phyloP scores from a whole-genome alignment of 768 basidiomycete genomes.

The Chalciporus sphaerocephalus region DNA sequence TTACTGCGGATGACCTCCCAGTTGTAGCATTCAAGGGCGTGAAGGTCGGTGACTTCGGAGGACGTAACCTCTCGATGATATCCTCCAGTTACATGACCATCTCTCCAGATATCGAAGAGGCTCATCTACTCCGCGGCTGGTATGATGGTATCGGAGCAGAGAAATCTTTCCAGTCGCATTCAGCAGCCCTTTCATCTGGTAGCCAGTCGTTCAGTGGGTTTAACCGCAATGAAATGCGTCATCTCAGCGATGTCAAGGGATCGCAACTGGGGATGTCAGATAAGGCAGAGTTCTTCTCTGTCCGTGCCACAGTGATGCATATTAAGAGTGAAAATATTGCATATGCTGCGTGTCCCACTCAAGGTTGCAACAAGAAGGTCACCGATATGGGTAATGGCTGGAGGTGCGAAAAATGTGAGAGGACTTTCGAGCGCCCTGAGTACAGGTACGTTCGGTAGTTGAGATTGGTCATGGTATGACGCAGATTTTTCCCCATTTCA shows the following conservation, averaged over 20 bases:
- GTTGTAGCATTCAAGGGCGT: constrained; percentile 93
- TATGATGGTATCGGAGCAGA: constrained; percentile 68
- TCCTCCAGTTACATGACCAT: constrained; percentile 77
- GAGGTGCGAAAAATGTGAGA: constrained; percentile 92
- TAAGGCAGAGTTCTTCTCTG: constrained; percentile 74
- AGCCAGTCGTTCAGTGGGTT: constrained; percentile 44
- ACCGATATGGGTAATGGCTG: constrained; percentile 63
- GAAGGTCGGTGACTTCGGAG: constrained; percentile 89
- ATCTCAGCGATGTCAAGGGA: constrained; percentile 74
- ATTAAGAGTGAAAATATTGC: constrained; percentile 77
- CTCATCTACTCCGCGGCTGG: constrained; percentile 87
- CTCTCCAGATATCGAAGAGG: constrained; percentile 90
- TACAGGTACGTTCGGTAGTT: constrained; percentile 58
- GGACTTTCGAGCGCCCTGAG: constrained; percentile 63
- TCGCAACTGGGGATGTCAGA: constrained; percentile 71
- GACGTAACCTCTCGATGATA: constrained; percentile 80
- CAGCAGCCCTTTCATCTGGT: constrained; percentile 38
- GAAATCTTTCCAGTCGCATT: constrained; percentile 68
- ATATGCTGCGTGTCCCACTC: constrained; percentile 84
- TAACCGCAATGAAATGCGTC: constrained; percentile 69
- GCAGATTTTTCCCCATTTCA: constrained; percentile 1
- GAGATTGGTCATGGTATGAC: not conserved
- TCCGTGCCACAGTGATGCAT: constrained; percentile 81
- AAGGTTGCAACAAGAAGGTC: constrained; percentile 89
- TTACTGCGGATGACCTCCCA: constrained; percentile 51